Base-by-base conservation (phyloP, 2,329 filamentous ascomycete species). In the Alternaria conjuncta region DNA sequence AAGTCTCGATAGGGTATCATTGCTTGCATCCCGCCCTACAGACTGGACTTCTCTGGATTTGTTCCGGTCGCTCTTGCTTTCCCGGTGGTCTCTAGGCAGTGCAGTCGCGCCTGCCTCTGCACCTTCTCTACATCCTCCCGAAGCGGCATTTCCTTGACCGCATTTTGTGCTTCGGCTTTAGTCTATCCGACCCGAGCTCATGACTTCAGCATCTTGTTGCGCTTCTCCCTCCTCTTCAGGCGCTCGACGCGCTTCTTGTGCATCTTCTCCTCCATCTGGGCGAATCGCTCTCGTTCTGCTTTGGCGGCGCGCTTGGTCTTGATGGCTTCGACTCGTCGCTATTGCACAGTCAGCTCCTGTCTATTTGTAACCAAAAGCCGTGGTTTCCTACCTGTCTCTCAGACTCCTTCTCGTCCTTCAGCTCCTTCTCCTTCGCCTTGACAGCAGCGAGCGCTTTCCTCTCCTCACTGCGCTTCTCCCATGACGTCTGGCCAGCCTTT, bases 211-310 rank as follows among this genome's bases (percentile, higher is more conserved):
- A 93, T 83, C 84, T 95, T 96, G 82, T 95, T 99, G 78, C 96
- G 89, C 90, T 98, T 98, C 86, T 99, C 96, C 81, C 93, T 92
- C 78, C 94, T 88, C 89, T 94, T 97, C 81, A 97, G 82, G 73
- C 96, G 88, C 83, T 99, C 96, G 12, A 98, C 91, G 65, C 94
- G 87, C 86, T 97, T 98, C 82, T 88, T 89, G 84, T 98, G 95
- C 96, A 99, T 98, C 85, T 96, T 98, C 83, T 94, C 93, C 20
- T 94, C 95, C 88, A 99, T 88, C 85, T 94, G 93, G 80, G 94
- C 93, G 78, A 95, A 98, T 71, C 95, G 86, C 76, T 94, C 93
- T 81, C 92, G 94, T 85, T 98, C 96, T 74, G 93, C 94, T 86
- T 97, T 98, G 56, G 90, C 92, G 20, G 89, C 91, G 71, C 93